Evolutionary conservation across 495 filamentous ascomycete species (phyloP), one percentile per base, ranked within the genome.

Genomic region (Hypoxylon fragiforme): DNA sequence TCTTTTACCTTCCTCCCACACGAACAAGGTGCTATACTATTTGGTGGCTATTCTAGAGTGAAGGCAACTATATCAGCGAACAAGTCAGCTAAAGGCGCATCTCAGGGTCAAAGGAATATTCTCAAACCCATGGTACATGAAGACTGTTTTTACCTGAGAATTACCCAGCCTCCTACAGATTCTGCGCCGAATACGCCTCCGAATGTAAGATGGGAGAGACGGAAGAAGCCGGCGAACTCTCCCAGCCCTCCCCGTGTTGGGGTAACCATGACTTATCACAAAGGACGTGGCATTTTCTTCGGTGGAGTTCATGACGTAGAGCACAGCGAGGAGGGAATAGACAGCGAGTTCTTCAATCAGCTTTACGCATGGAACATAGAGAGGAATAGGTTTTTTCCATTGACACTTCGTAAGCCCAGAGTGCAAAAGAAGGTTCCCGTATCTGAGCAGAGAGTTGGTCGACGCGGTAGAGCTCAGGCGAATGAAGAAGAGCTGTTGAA

Each of bases 251-350:
- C 88, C 1, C 82, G 92, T 18, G 91, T 90, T 1, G 94, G 94
- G 39, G 82, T 88, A 12, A 96, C 91, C 1, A 96, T 96, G 90
- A 81, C 89, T 0, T 87, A 85, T 64, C 94, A 97, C 68, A 92
- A 91, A 69, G 92, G 94, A 1, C 83, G 94, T 51, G 94, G 94
- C 1, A 90, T 98, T 52, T 72, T 87, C 68, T 98, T 98, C 62
- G 94, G 94, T 31, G 94, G 94, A 47, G 94, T 98, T 4, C 88
- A 95, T 52, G 94, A 97, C 62, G 87, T 95, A 1, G 91, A 96
- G 64, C 81, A 95, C 64, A 95, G 80, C 55, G 94, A 98, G 64
- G 94, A 98, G 70, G 91, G 88, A 8, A 92, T 98, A 31, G 91
- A 97, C 13, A 94, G 89, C 63, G 90, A 96, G 63, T 98, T 98